Evolutionary conservation across 208 protist genomes (phyloP), one percentile per base, ranked within the genome.

Genomic region (Acanthamoeba quina): DNA sequence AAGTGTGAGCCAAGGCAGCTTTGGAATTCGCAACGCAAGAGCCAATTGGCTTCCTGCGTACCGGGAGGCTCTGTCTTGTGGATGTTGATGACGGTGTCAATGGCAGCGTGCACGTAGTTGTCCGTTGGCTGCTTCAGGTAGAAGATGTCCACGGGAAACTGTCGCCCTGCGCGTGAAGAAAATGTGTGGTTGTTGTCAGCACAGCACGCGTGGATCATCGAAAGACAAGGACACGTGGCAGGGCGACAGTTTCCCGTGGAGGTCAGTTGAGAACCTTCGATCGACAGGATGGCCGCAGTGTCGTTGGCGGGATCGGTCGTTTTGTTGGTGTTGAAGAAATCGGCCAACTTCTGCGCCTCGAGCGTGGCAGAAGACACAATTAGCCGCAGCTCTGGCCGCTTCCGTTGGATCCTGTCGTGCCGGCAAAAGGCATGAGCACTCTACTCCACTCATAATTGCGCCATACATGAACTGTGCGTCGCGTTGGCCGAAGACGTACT

Each of bases 341-440:
- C 66, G 72, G 97, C 96, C 60, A 99, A 98, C 91, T 98, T 98
- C 68, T 97, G 96, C 2, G 98, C 96, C 68, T 99, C 97, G 3
- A 99, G 92, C n/a, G 98, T 99, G 26, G 98, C 98, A 21, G 96
- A 97, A 94, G 98, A 99, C 4, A 99, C 96, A 5, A 99, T 96
- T 17, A 99, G n/a, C 78, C 97, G 96, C 2, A 99, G 74, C 93
- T 99, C 98, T 2, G 31, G 29, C 58, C 98, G 90, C 74, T 96
- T 96, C 21, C 37, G 34, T n/a, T 91, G 34, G n/a, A 97, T 96
- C 37, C 94, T 95, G 80, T 64, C 58, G 24, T 60, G 24, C 19
- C 15, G 26, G 44, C 17, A 64, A 41, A 54, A 0, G 11, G 5
- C 54, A 5, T 60, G 78, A 86, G 52, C 44, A 44, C 21, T 2